A percentile compares a stretch with the other conserved stretches of the same genome.
phyloP scores from a whole-genome alignment of 2,329 filamentous ascomycete species.

The Cladosporium sp. region DNA sequence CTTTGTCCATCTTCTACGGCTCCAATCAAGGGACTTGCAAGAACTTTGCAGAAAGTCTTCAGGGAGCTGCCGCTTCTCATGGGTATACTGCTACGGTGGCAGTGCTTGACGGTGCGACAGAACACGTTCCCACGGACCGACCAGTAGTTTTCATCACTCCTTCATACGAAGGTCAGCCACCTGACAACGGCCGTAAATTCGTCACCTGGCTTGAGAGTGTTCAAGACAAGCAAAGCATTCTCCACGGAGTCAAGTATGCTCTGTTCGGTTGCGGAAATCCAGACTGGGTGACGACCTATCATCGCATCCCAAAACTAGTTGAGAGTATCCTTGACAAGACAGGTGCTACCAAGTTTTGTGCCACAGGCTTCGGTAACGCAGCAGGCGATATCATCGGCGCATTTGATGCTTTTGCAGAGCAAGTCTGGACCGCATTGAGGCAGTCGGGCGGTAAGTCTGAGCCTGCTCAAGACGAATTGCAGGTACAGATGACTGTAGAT shows the following conservation, averaged over 20 bases:
- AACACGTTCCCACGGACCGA: conserved; percentile 30
- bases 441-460: not conserved
- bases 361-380: conserved; percentile 34
- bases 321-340: conserved; percentile 29
- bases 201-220: conserved; percentile 34
- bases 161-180: conserved; percentile 40
- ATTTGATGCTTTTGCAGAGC: conserved; percentile 35
- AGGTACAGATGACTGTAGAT: not conserved
- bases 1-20: conserved; percentile 65
- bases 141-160: conserved; percentile 38
- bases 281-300: conserved; percentile 41
- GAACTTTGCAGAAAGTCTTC: conserved; percentile 36
- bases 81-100: conserved; percentile 35
- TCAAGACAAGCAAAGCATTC: conserved; percentile 15
- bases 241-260: conserved; percentile 35
- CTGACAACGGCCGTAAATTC: conserved; percentile 42
- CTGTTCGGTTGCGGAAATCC: conserved; percentile 41
- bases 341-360: conserved; percentile 29
- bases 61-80: conserved; percentile 32
- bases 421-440: conserved; percentile 1
- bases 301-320: conserved; percentile 37
- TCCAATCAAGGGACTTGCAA: conserved; percentile 52
- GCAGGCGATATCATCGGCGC: conserved; percentile 36
- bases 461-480: not conserved
- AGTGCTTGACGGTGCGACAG: conserved; percentile 29